Conservation (phyloP, 2,329 filamentous ascomycete genomes). For the Talaromyces sp. region DNA sequence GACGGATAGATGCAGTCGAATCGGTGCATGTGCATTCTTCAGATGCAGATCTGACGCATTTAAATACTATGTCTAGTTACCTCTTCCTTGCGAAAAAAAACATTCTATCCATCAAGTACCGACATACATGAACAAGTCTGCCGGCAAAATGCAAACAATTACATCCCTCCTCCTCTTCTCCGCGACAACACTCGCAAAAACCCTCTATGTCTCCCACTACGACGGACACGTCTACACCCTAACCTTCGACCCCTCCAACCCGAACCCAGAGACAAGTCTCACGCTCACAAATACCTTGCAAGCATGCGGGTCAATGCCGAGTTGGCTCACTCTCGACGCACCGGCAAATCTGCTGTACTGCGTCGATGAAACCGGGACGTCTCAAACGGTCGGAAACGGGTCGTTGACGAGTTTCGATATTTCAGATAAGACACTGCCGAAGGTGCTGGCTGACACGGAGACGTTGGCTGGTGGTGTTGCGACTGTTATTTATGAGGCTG, state of each 20-base stretch:
- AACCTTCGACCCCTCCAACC: slow-evolving; percentile 16
- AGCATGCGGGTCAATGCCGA: slow-evolving; percentile 32
- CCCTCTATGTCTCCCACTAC: slow-evolving; percentile 38
- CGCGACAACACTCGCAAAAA: slow-evolving; percentile 3
- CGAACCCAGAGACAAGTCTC: slow-evolving; percentile 14
- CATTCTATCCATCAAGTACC: no score
- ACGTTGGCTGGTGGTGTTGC: slow-evolving; percentile 30
- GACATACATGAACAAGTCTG: background rate
- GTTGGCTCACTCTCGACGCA: slow-evolving; percentile 33
- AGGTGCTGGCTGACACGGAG: slow-evolving; percentile 16
- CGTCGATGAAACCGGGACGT: slow-evolving; percentile 29
- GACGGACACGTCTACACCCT: slow-evolving; percentile 32
- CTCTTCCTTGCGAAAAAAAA: background rate
- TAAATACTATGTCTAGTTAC: background rate
- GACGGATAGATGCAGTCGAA: background rate
- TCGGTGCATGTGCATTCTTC: background rate
- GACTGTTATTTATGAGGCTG: slow-evolving; percentile 29
- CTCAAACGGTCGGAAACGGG: slow-evolving; percentile 25
- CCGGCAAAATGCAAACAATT: background rate
- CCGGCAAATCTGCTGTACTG: slow-evolving; percentile 28
- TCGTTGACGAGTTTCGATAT: slow-evolving; percentile 18
- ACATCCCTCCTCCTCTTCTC: background rate
- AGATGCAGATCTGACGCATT: no score
- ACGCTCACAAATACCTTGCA: slow-evolving; percentile 22
- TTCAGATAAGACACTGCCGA: slow-evolving; percentile 16